These are phyloP conservation scores for Immersiella caudata DNA, from an alignment of 495 filamentous ascomycete genomes.

Conservation along the genomic window DNA sequence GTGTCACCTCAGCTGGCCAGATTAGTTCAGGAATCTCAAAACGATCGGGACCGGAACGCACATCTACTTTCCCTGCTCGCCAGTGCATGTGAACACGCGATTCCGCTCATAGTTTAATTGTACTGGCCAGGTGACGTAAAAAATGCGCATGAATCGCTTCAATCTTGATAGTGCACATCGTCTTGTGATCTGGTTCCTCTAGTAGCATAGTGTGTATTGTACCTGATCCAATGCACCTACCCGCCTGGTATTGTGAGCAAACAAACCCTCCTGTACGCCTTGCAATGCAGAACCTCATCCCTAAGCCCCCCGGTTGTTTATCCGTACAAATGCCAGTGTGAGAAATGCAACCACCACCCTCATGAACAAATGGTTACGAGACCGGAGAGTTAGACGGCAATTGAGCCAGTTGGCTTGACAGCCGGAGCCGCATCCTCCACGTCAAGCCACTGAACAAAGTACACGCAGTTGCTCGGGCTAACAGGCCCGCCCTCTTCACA, in stretches of 20 bases:
- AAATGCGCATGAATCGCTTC: neutral
- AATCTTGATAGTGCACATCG: too few relatives aligned
- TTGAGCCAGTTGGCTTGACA: neutral
- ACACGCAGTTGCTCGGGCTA: conserved; percentile 86
- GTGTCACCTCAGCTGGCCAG: conserved; percentile 2
- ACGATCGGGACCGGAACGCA: neutral
- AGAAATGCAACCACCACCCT: neutral
- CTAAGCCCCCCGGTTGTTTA: neutral
- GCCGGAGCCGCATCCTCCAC: conserved; percentile 23
- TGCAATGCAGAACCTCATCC: neutral
- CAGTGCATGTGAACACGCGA: neutral
- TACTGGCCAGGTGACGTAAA: neutral
- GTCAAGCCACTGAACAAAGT: conserved; percentile 81
- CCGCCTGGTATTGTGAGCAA: neutral
- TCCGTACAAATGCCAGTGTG: neutral
- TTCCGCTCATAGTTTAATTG: neutral
- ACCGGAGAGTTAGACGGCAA: neutral
- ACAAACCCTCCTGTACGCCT: neutral
- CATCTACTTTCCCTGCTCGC: neutral
- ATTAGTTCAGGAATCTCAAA: neutral
- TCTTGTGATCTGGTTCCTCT: too few relatives aligned
- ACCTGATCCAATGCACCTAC: neutral
- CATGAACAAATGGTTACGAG: neutral
- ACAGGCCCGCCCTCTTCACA: conserved; percentile 88
- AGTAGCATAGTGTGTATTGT: too few relatives aligned